Percentiles rank a stretch among this genome's conserved stretches.
phyloP scores from a whole-genome alignment of 805 yeast species.

The Suhomyces sp. region DNA sequence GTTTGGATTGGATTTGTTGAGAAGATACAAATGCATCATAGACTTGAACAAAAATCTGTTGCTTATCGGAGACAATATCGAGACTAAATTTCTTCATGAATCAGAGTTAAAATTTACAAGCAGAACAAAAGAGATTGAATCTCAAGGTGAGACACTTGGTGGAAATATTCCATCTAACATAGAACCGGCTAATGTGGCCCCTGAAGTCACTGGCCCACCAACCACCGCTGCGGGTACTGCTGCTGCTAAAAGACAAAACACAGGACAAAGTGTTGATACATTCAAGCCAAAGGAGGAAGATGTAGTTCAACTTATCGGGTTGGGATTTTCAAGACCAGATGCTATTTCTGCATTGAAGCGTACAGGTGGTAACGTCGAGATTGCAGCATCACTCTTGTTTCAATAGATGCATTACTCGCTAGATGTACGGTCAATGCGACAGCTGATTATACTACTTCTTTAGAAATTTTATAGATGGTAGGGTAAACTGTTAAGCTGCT shows the following conservation, averaged over 20 bases:
- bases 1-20: slow-evolving; percentile 87
- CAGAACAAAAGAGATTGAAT: slow-evolving; percentile 13
- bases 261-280: slow-evolving; percentile 2
- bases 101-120: slow-evolving; percentile 57
- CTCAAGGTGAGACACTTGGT: slow-evolving; percentile 27
- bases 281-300: slow-evolving; percentile 20
- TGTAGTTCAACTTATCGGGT: slow-evolving; percentile 43
- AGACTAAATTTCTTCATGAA: slow-evolving; percentile 71
- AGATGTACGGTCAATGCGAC: too few species aligned
- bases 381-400: slow-evolving; percentile 81
- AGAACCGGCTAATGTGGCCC: slow-evolving; percentile 14
- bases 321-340: slow-evolving; percentile 71
- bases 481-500: too few species aligned
- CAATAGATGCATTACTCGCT: too few species aligned
- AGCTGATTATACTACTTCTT: too few species aligned
- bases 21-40: slow-evolving; percentile 79
- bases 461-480: too few species aligned
- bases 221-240: slow-evolving; percentile 9
- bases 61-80: slow-evolving; percentile 65
- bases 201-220: slow-evolving; percentile 13
- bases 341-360: slow-evolving; percentile 63
- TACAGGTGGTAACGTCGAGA: slow-evolving; percentile 76
- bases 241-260: slow-evolving; percentile 11
- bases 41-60: slow-evolving; percentile 69
- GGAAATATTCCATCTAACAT: slow-evolving; percentile 31